Evolutionary conservation across 441 rosid species (phyloP).

Genomic region (Pelargonium citronellum): DNA sequence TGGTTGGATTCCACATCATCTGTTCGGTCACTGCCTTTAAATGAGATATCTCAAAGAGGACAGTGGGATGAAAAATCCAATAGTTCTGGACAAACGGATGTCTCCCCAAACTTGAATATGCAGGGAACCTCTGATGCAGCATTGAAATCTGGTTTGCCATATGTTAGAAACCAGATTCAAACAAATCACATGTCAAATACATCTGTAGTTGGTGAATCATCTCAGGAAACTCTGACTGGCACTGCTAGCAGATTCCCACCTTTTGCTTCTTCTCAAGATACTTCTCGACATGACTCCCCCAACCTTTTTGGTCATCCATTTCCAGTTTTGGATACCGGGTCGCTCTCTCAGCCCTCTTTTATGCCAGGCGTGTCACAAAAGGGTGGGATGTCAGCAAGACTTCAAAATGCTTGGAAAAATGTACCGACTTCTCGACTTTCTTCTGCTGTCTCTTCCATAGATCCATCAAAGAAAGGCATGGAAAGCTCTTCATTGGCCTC

Average conservation of each 20-base stretch:
- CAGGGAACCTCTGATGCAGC: constrained; percentile 33
- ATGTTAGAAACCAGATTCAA: constrained; percentile 39
- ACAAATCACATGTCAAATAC: constrained; percentile 32
- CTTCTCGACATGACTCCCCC: constrained; percentile 25
- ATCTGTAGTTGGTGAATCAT: constrained; percentile 32
- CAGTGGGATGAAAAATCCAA: constrained; percentile 6
- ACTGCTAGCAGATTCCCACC: constrained; percentile 21
- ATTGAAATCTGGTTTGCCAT: constrained; percentile 36
- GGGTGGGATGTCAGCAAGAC: constrained; percentile 32
- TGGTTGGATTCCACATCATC: constrained; percentile 1
- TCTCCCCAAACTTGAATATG: constrained; percentile 25
- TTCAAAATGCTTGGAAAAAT: constrained; percentile 34
- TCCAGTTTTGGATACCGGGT: constrained; percentile 36
- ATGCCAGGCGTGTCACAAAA: constrained; percentile 36
- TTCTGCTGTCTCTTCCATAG: constrained; percentile 32
- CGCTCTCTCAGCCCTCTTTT: constrained; percentile 34
- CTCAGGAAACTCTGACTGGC: constrained; percentile 23
- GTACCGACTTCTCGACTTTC: constrained; percentile 35
- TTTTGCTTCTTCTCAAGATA: constrained; percentile 29
- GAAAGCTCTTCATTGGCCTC: constrained; percentile 32
- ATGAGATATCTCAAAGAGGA: constrained; percentile 6
- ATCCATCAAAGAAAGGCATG: constrained; percentile 29
- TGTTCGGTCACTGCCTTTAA: constrained; percentile 3
- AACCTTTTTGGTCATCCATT: constrained; percentile 36
- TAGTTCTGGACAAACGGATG: constrained; percentile 29